phyloP scores from a whole-genome alignment of 495 filamentous ascomycete genomes.

The Staphylotrichum tortipilum region DNA sequence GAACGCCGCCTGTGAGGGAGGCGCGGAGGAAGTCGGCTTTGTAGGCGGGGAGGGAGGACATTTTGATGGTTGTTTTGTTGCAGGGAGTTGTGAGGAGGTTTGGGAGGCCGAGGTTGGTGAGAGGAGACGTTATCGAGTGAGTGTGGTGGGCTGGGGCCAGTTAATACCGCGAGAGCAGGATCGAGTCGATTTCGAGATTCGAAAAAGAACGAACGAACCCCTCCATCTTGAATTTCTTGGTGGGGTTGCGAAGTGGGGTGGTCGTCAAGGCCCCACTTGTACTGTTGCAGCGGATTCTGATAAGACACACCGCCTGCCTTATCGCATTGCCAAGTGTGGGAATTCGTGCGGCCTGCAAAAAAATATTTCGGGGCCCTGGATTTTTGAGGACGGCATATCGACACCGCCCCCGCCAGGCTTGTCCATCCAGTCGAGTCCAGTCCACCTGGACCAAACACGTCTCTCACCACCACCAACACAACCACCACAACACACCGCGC shows the following conservation, averaged over 20 bases:
- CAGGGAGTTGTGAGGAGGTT: not conserved
- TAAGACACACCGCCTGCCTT: constrained; percentile 14
- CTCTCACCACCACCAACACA: constrained; percentile 6
- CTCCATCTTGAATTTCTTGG: constrained; percentile 9
- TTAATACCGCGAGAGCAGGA: not conserved
- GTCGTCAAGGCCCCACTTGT: not conserved
- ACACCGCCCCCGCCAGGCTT: constrained; percentile 21
- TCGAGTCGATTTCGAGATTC: not conserved
- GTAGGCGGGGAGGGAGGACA: constrained; percentile 36
- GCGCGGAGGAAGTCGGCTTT: constrained; percentile 62
- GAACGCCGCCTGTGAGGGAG: constrained; percentile 61
- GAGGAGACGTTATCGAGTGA: not conserved
- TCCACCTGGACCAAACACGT: constrained; percentile 7
- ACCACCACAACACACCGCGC: constrained; percentile 8
- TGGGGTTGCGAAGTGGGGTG: not conserved
- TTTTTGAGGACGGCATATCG: constrained; percentile 10
- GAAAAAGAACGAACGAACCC: not conserved
- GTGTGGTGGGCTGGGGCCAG: not conserved
- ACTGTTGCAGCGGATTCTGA: not conserved
- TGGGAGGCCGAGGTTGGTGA: not conserved
- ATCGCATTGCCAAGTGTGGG: constrained; percentile 22
- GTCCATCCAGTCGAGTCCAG: not conserved
- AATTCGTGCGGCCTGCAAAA: constrained; percentile 16
- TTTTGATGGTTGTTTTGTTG: constrained; percentile 5
- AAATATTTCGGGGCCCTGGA: constrained; percentile 25